Conservation (phyloP, 495 filamentous ascomycete species). For the Neurospora sp. region DNA sequence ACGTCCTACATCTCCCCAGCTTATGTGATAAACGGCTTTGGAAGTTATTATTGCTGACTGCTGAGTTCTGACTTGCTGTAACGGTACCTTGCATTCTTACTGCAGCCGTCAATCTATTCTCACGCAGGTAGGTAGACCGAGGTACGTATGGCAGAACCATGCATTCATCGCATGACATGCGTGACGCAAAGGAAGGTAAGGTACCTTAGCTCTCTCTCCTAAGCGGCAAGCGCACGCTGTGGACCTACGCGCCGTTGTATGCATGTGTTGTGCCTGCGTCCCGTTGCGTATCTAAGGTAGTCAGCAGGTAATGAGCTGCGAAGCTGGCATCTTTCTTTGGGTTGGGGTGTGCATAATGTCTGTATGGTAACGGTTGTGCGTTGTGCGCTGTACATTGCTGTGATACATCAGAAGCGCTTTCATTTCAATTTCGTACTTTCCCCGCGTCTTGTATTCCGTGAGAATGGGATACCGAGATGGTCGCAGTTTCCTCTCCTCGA, state of each 20-base stretch:
- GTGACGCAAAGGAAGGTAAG: not conserved
- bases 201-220: not conserved
- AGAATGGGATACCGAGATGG: not conserved
- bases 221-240: not conserved
- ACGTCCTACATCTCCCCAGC: too few species aligned
- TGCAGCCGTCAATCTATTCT: not conserved
- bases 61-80: too few species aligned
- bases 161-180: not conserved
- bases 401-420: not conserved
- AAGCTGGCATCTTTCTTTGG: not conserved
- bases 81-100: not conserved
- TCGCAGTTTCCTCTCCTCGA: not conserved
- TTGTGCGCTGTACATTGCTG: not conserved
- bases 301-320: not conserved
- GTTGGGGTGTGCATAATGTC: not conserved
- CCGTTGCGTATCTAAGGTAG: not conserved
- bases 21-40: too few species aligned
- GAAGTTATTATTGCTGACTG: too few species aligned
- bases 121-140: too few species aligned
- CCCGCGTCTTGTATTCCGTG: not conserved
- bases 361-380: not conserved
- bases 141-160: not conserved
- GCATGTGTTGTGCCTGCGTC: not conserved
- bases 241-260: not conserved
- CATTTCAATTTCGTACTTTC: not conserved